Evolutionary conservation across 2,329 filamentous ascomycete species (phyloP), one percentile per base, ranked within the genome.

Genomic region (Fusarium odoratissimum): DNA sequence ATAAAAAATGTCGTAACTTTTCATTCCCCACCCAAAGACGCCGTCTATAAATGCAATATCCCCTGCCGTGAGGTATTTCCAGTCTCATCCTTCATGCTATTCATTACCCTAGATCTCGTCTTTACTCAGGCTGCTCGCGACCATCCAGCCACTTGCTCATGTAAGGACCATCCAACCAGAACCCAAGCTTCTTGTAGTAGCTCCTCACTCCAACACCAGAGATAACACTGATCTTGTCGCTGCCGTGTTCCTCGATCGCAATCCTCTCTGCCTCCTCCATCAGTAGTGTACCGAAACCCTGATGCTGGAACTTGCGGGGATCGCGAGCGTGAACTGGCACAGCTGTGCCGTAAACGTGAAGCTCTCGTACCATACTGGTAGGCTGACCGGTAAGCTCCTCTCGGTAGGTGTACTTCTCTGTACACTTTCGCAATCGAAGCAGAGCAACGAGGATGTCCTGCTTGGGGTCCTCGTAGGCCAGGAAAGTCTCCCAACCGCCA

Each of bases 201-300:
- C 94, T 97, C 79, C 96, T 88, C 23, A 98, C 97, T 17, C 96
- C 96, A 12, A 99, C 95, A 35, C 96, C 96, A n/a, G 95, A 97
- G 69, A 99, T 99, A 74, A 99, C 95, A 79, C 94, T 96, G 62
- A 99, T 94, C 87, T 99, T 99, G 68, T 88, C 88, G 76, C 95
- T 98, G 10, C 95, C 93, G 79, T 99, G 96, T 83, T 99, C 96
- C 73, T 98, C 93, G 61, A 94, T 89, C 1, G 97, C 95, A 73
- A 99, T 99, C 57, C 95, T 89, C 84, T 98, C 96, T 0, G 96
- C 97, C 84, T 98, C 95, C 79, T 98, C 95, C 97, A 99, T 99
- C 74, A 99, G 80, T 69, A 99, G 82, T 4, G 96, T 99, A 52
- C 96, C 96, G 75, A 97, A 99, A 1, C 96, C 96, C 81, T 98